A percentile compares a stretch with the other conserved stretches of the same genome.
Conservation (phyloP, 805 yeast genomes). For the Ogataea ramenticola region DNA sequence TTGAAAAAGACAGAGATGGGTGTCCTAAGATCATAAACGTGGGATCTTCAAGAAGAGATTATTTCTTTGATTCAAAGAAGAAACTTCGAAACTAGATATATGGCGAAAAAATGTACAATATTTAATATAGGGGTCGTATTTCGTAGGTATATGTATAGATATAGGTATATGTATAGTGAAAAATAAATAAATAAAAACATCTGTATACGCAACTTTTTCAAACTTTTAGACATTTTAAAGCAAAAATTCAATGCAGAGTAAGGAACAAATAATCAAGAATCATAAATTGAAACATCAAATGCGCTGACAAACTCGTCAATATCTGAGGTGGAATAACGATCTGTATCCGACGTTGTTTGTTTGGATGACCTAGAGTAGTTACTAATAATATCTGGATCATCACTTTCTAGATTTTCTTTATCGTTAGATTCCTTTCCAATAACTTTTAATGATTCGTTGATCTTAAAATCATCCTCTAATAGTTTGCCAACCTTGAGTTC, state of each 20-base stretch:
- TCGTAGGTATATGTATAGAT: too few species aligned
- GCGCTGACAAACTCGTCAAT: conserved; percentile 12
- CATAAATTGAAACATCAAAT: conserved; percentile 11
- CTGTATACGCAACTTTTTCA: too few species aligned
- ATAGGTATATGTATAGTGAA: too few species aligned
- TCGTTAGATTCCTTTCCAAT: too few species aligned
- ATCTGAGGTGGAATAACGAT: neutral
- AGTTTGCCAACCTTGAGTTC: neutral
- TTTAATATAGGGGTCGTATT: too few species aligned
- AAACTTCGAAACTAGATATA: neutral
- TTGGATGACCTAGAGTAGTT: neutral
- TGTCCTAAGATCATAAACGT: conserved; percentile 81
- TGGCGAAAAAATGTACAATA: too few species aligned
- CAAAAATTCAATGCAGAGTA: too few species aligned
- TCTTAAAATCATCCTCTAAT: neutral
- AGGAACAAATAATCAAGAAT: too few species aligned
- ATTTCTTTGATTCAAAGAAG: conserved; percentile 51
- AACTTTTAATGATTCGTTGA: neutral
- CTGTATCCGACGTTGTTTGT: neutral
- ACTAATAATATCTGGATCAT: neutral
- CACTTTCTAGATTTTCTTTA: neutral
- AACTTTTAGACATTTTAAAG: too few species aligned
- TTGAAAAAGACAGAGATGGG: conserved; percentile 83
- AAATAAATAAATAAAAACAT: too few species aligned
- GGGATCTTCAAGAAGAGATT: conserved; percentile 69